These are phyloP conservation scores for Penicillium psychrofluorescens DNA, from an alignment of 495 filamentous ascomycete species.

Conservation along the genomic window DNA sequence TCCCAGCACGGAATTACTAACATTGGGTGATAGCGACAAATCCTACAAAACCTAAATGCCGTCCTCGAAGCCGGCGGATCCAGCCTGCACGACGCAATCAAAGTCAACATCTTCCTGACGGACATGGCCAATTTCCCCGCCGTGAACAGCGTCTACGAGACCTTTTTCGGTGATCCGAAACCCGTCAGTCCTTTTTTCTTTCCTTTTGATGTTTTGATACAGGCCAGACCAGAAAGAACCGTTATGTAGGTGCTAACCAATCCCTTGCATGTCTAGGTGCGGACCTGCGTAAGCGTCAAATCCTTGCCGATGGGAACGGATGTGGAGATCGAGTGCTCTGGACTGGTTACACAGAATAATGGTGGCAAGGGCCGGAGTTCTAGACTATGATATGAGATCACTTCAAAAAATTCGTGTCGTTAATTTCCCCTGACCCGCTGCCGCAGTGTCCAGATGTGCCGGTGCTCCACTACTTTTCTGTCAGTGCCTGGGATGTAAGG, in stretches of 20 bases:
- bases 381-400: constrained; percentile 3
- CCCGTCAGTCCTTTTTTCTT: constrained; percentile 26
- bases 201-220: not conserved
- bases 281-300: constrained; percentile 62
- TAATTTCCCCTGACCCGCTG: no score
- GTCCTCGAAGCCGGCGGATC: constrained; percentile 60
- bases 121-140: constrained; percentile 62
- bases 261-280: constrained; percentile 20
- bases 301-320: constrained; percentile 57
- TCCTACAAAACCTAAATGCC: constrained; percentile 54
- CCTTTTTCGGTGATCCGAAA: constrained; percentile 47
- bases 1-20: not conserved
- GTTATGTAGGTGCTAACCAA: not conserved
- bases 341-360: constrained; percentile 7
- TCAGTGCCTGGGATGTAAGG: no score
- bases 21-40: constrained; percentile 25
- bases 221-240: no score
- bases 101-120: constrained; percentile 63
- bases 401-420: not conserved
- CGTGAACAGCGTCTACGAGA: constrained; percentile 54
- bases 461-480: no score
- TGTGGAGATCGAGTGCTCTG: constrained; percentile 63
- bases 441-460: no score
- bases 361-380: constrained; percentile 4
- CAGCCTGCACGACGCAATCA: constrained; percentile 54